Base-by-base conservation (phyloP, 208 protist species). In the Angomonas deanei region DNA sequence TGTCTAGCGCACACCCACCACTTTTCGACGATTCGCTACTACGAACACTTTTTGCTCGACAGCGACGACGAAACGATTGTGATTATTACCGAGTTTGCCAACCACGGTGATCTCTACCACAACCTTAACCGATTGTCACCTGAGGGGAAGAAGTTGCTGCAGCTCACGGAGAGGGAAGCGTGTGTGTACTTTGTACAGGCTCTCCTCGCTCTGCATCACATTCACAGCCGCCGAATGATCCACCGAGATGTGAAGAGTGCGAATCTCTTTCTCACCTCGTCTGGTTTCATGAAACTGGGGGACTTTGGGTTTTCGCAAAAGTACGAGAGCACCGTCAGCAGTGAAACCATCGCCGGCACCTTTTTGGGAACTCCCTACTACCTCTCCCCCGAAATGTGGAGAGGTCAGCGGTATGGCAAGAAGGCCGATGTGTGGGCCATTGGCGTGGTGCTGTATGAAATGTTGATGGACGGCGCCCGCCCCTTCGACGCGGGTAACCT, bases 341-440 rank as follows among this genome's bases (percentile, higher is more conserved):
- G 85, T 50, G 82, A 85, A 49, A 81, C 78, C 1, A 74, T 93
- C 27, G 91, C 90, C 3, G 78, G 75, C 23, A 97, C 93, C 2
- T 93, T 96, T 50, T 65, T 94, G 30, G 93, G 93, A 55, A 97
- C 93, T 0, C 92, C 91, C 6, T 97, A 95, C 68, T 97, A 97
- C 69, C 71, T 97, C 21, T 74, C 88, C 0, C 93, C 93, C 15
- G 91, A 97, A 64, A 89, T 97, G 82, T 94, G 86, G 86, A 73
- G 78, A 31, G 80, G 74, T 1, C 80, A 78, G 74, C 80, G 82
- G 17, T 96, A 96, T 59, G 80, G 85, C 53, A 96, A 93, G 68
- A 88, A 92, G 68, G 84, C 86, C 11, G 90, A 96, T 47, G 78
- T 96, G 27, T 96, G 90, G 90, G 86, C 90, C 1, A 76, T 76